These are phyloP conservation scores for Cladosporium halotolerans DNA, from an alignment of 2,329 filamentous ascomycete genomes.

Conservation along the genomic window DNA sequence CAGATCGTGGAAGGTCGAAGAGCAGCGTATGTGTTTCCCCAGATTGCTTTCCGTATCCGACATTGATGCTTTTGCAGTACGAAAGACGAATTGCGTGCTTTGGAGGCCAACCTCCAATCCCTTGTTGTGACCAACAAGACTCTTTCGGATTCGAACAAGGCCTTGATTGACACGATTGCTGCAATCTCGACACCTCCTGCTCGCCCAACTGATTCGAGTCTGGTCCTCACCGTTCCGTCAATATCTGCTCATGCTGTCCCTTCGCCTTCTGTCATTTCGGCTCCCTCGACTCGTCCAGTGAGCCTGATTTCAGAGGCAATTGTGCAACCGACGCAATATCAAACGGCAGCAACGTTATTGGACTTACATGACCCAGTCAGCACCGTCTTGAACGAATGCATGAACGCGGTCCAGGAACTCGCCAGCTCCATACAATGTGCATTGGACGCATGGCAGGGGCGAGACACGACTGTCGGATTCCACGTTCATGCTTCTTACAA, in stretches of 20 bases:
- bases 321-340: not conserved
- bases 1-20: slow-evolving; percentile 6
- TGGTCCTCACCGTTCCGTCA: not conserved
- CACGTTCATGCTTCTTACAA: not conserved
- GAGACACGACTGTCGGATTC: not conserved
- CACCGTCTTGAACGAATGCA: not conserved
- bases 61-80: not conserved
- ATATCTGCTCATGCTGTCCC: not conserved
- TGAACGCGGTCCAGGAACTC: slow-evolving; percentile 2
- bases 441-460: not conserved
- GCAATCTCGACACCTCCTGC: not conserved
- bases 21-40: not conserved
- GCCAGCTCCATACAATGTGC: not conserved
- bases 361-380: not conserved
- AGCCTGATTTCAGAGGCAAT: no score
- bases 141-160: slow-evolving; percentile 1
- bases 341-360: not conserved
- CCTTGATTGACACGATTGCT: not conserved
- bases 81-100: not conserved
- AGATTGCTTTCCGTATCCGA: not conserved
- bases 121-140: not conserved
- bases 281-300: no score
- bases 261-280: not conserved
- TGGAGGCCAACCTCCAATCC: not conserved
- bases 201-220: not conserved